phyloP scores from a whole-genome alignment of 371 early-diverging fungal species.

The Mucor lusitanicus region DNA sequence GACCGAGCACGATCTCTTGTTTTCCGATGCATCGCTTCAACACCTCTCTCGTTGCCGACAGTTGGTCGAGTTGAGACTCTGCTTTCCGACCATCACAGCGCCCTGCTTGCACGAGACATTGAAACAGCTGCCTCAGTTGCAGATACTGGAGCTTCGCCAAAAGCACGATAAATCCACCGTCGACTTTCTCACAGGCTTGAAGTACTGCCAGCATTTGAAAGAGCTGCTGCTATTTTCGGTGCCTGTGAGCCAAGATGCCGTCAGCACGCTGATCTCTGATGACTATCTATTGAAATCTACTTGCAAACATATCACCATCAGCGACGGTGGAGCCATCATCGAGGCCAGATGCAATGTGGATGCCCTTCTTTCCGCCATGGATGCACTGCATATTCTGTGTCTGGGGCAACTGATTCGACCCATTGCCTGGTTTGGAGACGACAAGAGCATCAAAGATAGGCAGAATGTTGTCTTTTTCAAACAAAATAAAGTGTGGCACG shows the following conservation, averaged over 20 bases:
- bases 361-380: neutral
- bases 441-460: neutral
- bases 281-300: neutral
- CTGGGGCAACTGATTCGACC: neutral
- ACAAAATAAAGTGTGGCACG: neutral
- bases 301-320: neutral
- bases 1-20: neutral
- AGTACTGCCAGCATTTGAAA: neutral
- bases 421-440: neutral
- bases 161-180: neutral
- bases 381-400: neutral
- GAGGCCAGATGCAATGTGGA: neutral
- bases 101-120: neutral
- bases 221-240: neutral
- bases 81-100: neutral
- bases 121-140: neutral
- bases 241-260: neutral
- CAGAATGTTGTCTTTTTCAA: neutral
- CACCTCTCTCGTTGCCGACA: neutral
- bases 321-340: neutral
- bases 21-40: neutral
- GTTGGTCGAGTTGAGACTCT: neutral
- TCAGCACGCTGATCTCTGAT: neutral
- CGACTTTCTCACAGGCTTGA: neutral
- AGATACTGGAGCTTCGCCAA: conserved; percentile 4